phyloP scores from a whole-genome alignment of 2,329 filamentous ascomycete genomes.

The Alternaria consortialis region DNA sequence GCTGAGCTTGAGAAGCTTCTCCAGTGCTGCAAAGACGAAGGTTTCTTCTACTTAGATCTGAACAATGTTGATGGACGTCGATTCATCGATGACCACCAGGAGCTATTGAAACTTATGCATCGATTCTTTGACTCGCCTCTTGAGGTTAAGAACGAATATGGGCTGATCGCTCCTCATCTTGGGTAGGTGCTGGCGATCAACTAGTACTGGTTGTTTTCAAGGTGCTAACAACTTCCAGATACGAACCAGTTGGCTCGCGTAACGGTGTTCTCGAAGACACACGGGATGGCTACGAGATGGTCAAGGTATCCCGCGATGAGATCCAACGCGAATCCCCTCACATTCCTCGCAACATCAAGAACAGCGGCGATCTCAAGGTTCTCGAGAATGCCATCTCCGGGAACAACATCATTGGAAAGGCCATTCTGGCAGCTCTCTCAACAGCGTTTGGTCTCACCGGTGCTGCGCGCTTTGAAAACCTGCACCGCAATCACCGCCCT shows the following conservation, averaged over 20 bases:
- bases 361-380: slow-evolving; percentile 34
- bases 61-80: slow-evolving; percentile 63
- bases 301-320: slow-evolving; percentile 46
- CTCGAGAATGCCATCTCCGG: slow-evolving; percentile 42
- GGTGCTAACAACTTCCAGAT: slow-evolving; percentile 1
- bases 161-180: slow-evolving; percentile 63
- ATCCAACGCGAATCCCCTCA: slow-evolving; percentile 39
- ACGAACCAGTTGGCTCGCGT: slow-evolving; percentile 41
- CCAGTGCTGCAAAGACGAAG: slow-evolving; percentile 60
- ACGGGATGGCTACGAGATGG: slow-evolving; percentile 46
- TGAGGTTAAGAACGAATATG: slow-evolving; percentile 66
- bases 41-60: slow-evolving; percentile 67
- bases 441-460: slow-evolving; percentile 39
- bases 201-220: not conserved
- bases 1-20: slow-evolving; percentile 63
- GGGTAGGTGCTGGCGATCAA: slow-evolving; percentile 52
- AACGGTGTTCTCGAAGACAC: slow-evolving; percentile 42
- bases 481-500: slow-evolving; percentile 44
- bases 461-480: slow-evolving; percentile 40
- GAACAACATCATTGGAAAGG: slow-evolving; percentile 43
- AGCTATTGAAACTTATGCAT: slow-evolving; percentile 64
- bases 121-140: slow-evolving; percentile 64
- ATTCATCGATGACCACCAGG: slow-evolving; percentile 62
- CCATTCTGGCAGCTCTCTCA: slow-evolving; percentile 60
- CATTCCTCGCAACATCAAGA: slow-evolving; percentile 40